Evolutionary conservation across 371 early-diverging fungal genomes (phyloP).

Genomic region (Scutellospora calospora): DNA sequence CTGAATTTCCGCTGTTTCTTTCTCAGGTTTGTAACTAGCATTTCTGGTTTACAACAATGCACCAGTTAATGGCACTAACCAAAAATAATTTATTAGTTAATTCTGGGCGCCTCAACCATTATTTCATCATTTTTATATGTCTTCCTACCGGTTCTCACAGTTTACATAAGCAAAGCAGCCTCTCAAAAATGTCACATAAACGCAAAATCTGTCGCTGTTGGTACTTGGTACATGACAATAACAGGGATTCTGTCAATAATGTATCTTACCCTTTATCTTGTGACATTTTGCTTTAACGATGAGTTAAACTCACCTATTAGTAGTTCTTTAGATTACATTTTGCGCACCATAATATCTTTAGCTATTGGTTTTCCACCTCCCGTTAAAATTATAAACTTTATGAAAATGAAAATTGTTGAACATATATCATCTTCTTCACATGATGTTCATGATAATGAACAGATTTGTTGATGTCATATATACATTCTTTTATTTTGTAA

Average conservation of each 20-base stretch:
- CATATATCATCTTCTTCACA: not conserved
- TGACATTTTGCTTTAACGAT: not conserved
- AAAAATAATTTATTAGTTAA: not conserved
- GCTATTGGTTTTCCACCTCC: conserved; percentile 30
- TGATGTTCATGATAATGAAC: not conserved
- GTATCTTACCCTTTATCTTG: conserved; percentile 21
- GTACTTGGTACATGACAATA: conserved; percentile 33
- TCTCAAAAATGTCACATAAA: conserved; percentile 8
- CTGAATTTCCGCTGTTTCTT: conserved; percentile 12
- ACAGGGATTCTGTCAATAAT: conserved; percentile 18
- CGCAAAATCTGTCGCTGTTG: conserved; percentile 19
- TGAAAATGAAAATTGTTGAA: conserved; percentile 22
- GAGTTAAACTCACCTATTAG: not conserved
- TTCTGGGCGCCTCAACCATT: conserved; percentile 17
- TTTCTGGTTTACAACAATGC: not conserved
- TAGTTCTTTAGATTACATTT: conserved; percentile 8
- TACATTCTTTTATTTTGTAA: too few species aligned
- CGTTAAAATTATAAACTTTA: not conserved
- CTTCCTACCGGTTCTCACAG: conserved; percentile 1
- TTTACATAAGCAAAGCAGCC: not conserved
- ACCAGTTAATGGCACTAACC: not conserved
- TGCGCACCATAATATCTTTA: not conserved
- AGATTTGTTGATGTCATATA: too few species aligned
- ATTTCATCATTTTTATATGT: conserved; percentile 23
- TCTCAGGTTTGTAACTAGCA: not conserved